Percentiles rank a stretch among this genome's conserved stretches.
These are phyloP conservation scores for Wickerhamomyces canadensis DNA, from an alignment of 805 yeast species.

Conservation along the genomic window DNA sequence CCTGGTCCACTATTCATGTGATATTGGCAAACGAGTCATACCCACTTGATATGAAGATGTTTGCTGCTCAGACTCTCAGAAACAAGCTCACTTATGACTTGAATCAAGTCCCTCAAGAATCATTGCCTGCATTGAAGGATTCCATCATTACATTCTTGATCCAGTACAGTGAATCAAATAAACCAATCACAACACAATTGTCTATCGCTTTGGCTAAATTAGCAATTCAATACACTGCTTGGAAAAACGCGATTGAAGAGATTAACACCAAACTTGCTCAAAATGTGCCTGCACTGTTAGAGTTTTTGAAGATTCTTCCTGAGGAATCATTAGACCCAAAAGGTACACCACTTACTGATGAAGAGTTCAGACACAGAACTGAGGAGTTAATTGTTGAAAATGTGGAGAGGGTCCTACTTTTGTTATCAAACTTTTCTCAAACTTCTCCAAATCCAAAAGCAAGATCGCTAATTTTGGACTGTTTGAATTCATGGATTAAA, in stretches of 20 bases:
- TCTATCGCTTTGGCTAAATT: constrained; percentile 78
- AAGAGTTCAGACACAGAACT: constrained; percentile 66
- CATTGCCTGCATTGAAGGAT: constrained; percentile 58
- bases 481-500: constrained; percentile 85
- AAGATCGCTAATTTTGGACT: constrained; percentile 51
- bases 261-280: constrained; percentile 45
- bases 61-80: constrained; percentile 88
- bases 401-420: constrained; percentile 59
- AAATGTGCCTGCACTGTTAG: constrained; percentile 48
- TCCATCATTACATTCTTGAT: constrained; percentile 55
- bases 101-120: constrained; percentile 60
- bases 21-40: constrained; percentile 35
- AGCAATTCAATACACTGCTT: constrained; percentile 67
- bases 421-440: constrained; percentile 49
- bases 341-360: constrained; percentile 73
- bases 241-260: constrained; percentile 71
- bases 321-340: constrained; percentile 82
- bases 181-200: constrained; percentile 74
- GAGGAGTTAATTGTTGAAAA: constrained; percentile 57
- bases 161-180: constrained; percentile 37
- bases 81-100: constrained; percentile 81
- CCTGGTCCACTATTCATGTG: constrained; percentile 70
- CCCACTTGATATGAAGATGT: constrained; percentile 60
- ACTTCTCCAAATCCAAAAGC: constrained; percentile 25
- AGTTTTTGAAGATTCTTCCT: constrained; percentile 81